phyloP scores from a whole-genome alignment of 768 basidiomycete genomes.

The Mycena rosella region DNA sequence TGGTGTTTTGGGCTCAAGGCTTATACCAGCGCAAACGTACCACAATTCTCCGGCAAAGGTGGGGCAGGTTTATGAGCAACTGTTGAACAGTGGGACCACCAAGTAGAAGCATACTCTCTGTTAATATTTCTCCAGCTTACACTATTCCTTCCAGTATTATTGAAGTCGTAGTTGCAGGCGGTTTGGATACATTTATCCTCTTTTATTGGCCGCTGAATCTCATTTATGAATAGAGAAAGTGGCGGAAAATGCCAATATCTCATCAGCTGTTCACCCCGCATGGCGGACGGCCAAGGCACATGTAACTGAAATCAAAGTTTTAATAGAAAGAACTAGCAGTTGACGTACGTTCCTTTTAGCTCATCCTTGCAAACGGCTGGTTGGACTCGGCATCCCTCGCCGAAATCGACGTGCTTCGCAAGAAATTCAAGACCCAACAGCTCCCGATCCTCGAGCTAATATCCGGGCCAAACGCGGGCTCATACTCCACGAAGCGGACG shows the following conservation, averaged over 20 bases:
- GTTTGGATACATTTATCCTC: conserved; percentile 21
- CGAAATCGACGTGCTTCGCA: conserved; percentile 37
- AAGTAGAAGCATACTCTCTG: conserved; percentile 2
- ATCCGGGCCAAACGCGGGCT: conserved; percentile 43
- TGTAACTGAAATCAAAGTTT: conserved; percentile 37
- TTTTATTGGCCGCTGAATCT: neutral
- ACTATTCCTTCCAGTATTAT: conserved; percentile 23
- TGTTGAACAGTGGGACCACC: conserved; percentile 32
- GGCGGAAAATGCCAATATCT: conserved; percentile 47
- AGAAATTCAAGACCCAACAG: conserved; percentile 38
- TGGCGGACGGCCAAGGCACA: conserved; percentile 54
- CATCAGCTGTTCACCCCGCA: conserved; percentile 44
- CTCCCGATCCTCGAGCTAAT: conserved; percentile 45
- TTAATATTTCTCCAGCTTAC: neutral
- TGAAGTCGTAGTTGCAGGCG: conserved; percentile 38
- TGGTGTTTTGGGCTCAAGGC: conserved; percentile 33
- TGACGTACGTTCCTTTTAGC: conserved; percentile 14
- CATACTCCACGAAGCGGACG: conserved; percentile 52
- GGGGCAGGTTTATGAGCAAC: conserved; percentile 38
- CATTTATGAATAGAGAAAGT: conserved; percentile 39
- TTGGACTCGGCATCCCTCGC: conserved; percentile 26
- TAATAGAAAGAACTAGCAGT: too few species aligned
- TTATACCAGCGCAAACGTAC: conserved; percentile 35
- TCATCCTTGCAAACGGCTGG: conserved; percentile 36
- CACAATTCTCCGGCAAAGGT: conserved; percentile 21